Conservation (phyloP, 2,329 filamentous ascomycete species). For the Talaromyces sp. region DNA sequence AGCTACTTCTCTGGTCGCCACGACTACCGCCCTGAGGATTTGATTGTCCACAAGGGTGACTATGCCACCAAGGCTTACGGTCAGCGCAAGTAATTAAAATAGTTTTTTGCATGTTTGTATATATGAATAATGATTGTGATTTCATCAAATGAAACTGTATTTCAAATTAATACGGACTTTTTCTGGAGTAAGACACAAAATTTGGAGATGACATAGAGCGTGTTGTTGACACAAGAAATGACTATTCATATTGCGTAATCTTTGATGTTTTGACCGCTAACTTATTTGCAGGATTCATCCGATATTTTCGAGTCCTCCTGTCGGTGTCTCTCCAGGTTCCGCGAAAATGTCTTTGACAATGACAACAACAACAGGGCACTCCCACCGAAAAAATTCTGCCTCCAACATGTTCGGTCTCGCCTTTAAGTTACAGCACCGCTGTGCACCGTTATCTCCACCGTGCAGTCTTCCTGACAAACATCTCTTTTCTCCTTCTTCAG, state of each 20-base stretch:
- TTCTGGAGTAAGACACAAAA: background rate
- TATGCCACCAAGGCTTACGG: constrained; percentile 95
- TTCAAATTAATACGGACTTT: background rate
- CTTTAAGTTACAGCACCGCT: background rate
- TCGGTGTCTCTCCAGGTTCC: background rate
- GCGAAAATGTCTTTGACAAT: background rate
- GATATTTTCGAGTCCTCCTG: background rate
- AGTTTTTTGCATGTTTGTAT: background rate
- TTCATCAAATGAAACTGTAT: background rate
- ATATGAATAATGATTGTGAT: background rate
- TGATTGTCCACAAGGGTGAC: constrained; percentile 84
- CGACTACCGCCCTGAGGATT: constrained; percentile 84
- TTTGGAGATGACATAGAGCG: background rate
- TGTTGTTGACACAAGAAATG: background rate
- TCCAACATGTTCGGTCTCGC: background rate
- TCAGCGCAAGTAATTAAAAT: constrained; percentile 46
- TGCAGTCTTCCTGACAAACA: background rate
- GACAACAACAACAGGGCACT: background rate
- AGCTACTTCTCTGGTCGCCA: constrained; percentile 82
- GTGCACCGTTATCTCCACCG: background rate
- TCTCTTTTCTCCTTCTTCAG: background rate
- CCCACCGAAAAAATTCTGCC: background rate
- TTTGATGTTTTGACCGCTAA: background rate
- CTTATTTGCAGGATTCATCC: background rate
- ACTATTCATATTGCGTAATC: background rate